Base-by-base conservation (phyloP, 345 rosid genomes). In the Populus deltoides region DNA sequence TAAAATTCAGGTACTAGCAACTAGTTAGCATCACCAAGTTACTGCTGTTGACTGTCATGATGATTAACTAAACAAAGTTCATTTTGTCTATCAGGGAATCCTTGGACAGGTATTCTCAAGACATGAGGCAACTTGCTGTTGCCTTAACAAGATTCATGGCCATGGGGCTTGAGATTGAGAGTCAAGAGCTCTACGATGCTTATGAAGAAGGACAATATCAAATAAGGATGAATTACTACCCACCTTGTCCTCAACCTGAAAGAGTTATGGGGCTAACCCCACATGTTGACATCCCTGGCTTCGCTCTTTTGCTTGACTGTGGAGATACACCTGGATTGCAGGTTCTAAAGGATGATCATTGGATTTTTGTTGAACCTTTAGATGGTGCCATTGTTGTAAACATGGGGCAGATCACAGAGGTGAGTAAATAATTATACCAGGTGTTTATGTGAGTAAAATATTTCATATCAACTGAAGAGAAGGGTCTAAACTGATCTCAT, bases 241-340 rank as follows among this genome's bases (percentile, higher is more conserved):
- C 81, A 0, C 53, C 73, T 13, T 82, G 79, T 75, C 84, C 79
- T 1, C 61, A 78, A 62, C 81, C 81, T 1, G 69, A 74, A 11
- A 39, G 71, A 18, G 84, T 43, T n/a, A 13, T 65, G 0, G 79
- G 76, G 31, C 24, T 72, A 11, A 15, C 3, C 1, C 79, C 84
- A 35, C 84, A 82, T 70, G 59, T 41, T 41, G 84, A 82, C 75
- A 38, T 77, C 47, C 29, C 59, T 17, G 84, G 53, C 29, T 41
- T 82, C 75, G 78, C 78, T 72, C 70, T 78, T 22, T 70, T 82
- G 73, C 61, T 63, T 15, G 81, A 82, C 3, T 70, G 79, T 24
- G 81, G 81, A 29, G 67, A 73, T 47, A 10, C 15, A 59, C 81
- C 81, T 5, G 84, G 77, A 3, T 67, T 81, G n/a, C 84, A 73